Base-by-base conservation (phyloP, 352 stramenopile species). In the Phytopythium mirpurense region DNA sequence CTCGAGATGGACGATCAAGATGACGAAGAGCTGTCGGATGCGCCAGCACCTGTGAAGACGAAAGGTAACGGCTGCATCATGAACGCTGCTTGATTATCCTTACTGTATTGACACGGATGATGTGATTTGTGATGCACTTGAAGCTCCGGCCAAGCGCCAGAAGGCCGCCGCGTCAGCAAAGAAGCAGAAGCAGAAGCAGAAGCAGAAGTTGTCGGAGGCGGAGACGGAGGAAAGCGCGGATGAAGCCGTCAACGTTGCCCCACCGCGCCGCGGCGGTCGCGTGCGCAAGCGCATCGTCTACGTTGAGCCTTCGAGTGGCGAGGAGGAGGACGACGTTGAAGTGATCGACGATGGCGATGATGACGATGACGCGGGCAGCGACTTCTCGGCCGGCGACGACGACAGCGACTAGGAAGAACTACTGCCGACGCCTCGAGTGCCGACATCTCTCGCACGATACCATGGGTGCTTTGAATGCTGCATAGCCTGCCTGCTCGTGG, bases 351-450 rank as follows among this genome's bases (percentile, higher is more conserved):
- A 70, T 23, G 67, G 50, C n/a, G 48, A 57, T 47, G 27, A 52
- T n/a, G n/a, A n/a, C 29, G 32, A 65, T 19, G 37, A 75, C 32
- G 74, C 86, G 5, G 73, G 57, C 27, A 86, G 76, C 42, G 77
- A 79, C 12, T 64, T 84, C 37, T 72, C 64, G 16, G 66, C 76
- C 12, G 68, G 70, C n/a, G 73, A 68, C 32, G 72, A 83, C 10
- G 77, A 83, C 49, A 87, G 73, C 48, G 81, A 90, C 48, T 86
- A 45, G 29, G 9, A 9, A 32, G 29, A n/a, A n/a, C n/a, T n/a
- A n/a, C n/a, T n/a, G n/a, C n/a, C n/a, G n/a, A n/a, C n/a, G n/a
- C n/a, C n/a, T n/a, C n/a, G 37, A 16, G 37, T 5, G 37, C 51
- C 67, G 79, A 24, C 72, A 55, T 15, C 29, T n/a, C n/a, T n/a